Percentiles rank a stretch among this genome's conserved stretches.
phyloP scores from a whole-genome alignment of 495 filamentous ascomycete genomes.

The Gamarada debralockiae region DNA sequence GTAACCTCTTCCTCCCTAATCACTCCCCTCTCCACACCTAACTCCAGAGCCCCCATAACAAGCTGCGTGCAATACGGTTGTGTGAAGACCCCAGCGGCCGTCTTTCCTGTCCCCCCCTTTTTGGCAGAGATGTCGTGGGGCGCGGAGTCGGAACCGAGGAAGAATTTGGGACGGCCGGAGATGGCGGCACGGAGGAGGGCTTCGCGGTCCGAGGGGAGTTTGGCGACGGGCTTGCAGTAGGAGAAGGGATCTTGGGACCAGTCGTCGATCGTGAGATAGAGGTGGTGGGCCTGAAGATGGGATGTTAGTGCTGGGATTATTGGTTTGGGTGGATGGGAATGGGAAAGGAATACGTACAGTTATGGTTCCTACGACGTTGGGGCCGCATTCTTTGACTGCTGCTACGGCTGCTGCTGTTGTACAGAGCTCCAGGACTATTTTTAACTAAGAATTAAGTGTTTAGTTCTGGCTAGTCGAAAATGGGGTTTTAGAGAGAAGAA shows the following conservation, averaged over 20 bases:
- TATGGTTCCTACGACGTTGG: constrained; percentile 69
- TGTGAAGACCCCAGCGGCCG: constrained; percentile 85
- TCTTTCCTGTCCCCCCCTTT: constrained; percentile 50
- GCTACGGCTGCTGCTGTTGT: constrained; percentile 79
- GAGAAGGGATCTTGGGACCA: constrained; percentile 61
- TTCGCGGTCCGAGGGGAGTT: constrained; percentile 58
- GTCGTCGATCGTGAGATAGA: constrained; percentile 66
- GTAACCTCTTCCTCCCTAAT: constrained; percentile 66
- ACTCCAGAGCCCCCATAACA: constrained; percentile 70
- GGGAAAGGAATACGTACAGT: constrained; percentile 34
- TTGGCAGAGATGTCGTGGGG: constrained; percentile 77
- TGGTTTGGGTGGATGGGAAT: no score
- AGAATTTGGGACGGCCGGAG: constrained; percentile 62
- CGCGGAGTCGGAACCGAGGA: constrained; percentile 50
- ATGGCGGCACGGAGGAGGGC: constrained; percentile 60
- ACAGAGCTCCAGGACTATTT: constrained; percentile 60
- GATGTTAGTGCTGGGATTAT: no score
- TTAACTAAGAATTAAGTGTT: constrained; percentile 5
- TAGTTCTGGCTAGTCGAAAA: constrained; percentile 42
- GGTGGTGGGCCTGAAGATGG: constrained; percentile 51
- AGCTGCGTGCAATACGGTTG: constrained; percentile 75
- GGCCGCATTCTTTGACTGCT: constrained; percentile 69
- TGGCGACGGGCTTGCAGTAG: constrained; percentile 63
- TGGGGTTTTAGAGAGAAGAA: neutral
- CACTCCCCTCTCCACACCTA: constrained; percentile 61